phyloP scores from a whole-genome alignment of 495 filamentous ascomycete genomes.

The Cladorrhinum samala region DNA sequence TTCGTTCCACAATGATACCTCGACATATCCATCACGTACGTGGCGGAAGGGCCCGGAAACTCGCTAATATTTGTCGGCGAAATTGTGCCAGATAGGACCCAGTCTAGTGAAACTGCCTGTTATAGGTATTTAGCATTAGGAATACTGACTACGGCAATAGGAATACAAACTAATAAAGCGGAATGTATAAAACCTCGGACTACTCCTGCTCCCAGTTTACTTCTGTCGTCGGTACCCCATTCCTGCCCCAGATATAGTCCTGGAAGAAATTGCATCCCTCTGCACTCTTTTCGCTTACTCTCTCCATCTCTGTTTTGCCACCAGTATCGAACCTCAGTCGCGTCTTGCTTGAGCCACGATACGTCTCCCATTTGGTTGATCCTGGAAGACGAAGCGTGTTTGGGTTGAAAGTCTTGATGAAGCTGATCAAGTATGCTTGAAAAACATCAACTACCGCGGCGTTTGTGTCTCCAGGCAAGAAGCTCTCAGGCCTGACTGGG shows the following conservation, averaged over 20 bases:
- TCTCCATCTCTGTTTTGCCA: slow-evolving; percentile 52
- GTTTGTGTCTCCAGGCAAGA: slow-evolving; percentile 45
- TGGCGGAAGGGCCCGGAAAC: too few species aligned
- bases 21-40: too few species aligned
- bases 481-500: too few species aligned
- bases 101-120: too few species aligned
- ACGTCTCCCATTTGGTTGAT: slow-evolving; percentile 27
- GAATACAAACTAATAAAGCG: too few species aligned
- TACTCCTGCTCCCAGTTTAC: too few species aligned
- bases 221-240: not conserved
- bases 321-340: slow-evolving; percentile 52
- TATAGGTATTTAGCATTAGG: too few species aligned
- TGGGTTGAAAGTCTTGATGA: slow-evolving; percentile 58
- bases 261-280: slow-evolving; percentile 48
- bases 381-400: slow-evolving; percentile 38
- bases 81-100: too few species aligned
- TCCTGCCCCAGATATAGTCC: not conserved
- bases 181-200: too few species aligned
- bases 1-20: too few species aligned
- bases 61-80: too few species aligned
- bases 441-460: slow-evolving; percentile 49
- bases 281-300: slow-evolving; percentile 38
- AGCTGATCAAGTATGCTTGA: slow-evolving; percentile 65
- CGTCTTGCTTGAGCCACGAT: slow-evolving; percentile 28
- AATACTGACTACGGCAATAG: too few species aligned